These are phyloP conservation scores for Clarireedia homoeocarpa DNA, from an alignment of 2,329 filamentous ascomycete genomes.

Conservation along the genomic window DNA sequence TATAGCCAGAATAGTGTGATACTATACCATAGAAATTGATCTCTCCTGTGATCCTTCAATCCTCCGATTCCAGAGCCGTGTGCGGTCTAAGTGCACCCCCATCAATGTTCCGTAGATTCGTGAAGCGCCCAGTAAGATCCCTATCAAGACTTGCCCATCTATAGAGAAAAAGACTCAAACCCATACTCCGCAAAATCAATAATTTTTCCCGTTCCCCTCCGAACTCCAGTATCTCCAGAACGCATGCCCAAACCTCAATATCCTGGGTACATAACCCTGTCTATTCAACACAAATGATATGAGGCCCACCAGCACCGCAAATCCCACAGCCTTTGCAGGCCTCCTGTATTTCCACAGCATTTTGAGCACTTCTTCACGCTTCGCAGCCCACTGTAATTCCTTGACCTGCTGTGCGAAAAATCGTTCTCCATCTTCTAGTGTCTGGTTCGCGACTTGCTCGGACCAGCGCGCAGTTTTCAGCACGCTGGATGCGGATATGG, in stretches of 20 bases:
- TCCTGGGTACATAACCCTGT: not conserved
- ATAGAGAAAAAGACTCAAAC: too few species aligned
- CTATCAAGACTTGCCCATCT: too few species aligned
- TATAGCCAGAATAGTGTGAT: too few species aligned
- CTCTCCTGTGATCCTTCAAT: too few species aligned
- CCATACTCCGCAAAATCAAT: not conserved
- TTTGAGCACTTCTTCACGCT: slow-evolving; percentile 40
- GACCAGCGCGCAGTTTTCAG: slow-evolving; percentile 70
- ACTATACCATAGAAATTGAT: too few species aligned
- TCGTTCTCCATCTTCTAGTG: slow-evolving; percentile 54
- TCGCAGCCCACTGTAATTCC: slow-evolving; percentile 62
- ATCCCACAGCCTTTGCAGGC: slow-evolving; percentile 51
- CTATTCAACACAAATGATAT: slow-evolving; percentile 51
- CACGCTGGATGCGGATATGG: slow-evolving; percentile 68
- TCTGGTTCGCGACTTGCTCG: slow-evolving; percentile 43
- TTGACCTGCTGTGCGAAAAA: slow-evolving; percentile 65
- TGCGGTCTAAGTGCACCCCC: too few species aligned
- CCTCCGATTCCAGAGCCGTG: too few species aligned
- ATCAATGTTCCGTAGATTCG: too few species aligned
- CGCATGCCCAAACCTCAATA: not conserved
- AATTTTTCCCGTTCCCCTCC: not conserved
- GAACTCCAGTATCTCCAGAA: slow-evolving; percentile 22
- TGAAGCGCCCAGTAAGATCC: too few species aligned
- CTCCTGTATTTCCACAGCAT: slow-evolving; percentile 57
- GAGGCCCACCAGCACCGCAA: slow-evolving; percentile 59